Evolutionary conservation across 257 asterid genomes (phyloP), one percentile per base, ranked within the genome.

Genomic region (Nicotiana tomentosiformis): DNA sequence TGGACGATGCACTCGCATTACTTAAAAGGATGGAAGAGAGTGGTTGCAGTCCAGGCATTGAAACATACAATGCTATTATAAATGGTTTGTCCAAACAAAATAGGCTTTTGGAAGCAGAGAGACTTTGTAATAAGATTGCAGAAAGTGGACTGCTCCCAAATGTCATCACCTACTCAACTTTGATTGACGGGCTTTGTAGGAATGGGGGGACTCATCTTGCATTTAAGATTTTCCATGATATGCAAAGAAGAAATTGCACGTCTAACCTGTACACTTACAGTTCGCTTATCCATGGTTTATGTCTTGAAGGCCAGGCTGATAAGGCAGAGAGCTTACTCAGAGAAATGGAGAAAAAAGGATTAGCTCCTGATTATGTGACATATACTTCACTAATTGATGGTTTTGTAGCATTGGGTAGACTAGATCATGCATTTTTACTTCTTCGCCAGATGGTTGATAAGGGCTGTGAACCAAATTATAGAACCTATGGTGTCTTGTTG

Each of bases 341-440:
- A 74, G 98, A 93, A 85, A 92, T 95, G 97, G 81, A 76, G 80
- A 60, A 66, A 60, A 89, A 86, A 86, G 92, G 90, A 33, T 82
- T 94, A 80, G 81, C 82, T 78, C 97, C 98, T 61, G 98, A 94
- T 83, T 85, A 83, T 86, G 97, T 95, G 78, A 90, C 95, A 5
- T 95, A 91, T 90, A 92, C 98, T 17, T 91, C 97, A 68, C 78
- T 95, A 82, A 92, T 94, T 39, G 90, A 92, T 87, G 99, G 99
- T 30, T 91, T 89, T 84, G 94, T 91, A 65, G 84, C 85, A 83
- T 80, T 88, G 29, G 93, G 93, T 87, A 91, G 92, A 86, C 78
- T 92, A 78, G 89, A 88, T 82, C 90, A 82, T 87, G 98, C 97
- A 26, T 91, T 95, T 86, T 88, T 83, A 26, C 88, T 91, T 84